A percentile compares a stretch with the other conserved stretches of the same genome.
These are phyloP conservation scores for Acanthamoeba culbertsoni DNA, from an alignment of 208 protist species.

Conservation along the genomic window DNA sequence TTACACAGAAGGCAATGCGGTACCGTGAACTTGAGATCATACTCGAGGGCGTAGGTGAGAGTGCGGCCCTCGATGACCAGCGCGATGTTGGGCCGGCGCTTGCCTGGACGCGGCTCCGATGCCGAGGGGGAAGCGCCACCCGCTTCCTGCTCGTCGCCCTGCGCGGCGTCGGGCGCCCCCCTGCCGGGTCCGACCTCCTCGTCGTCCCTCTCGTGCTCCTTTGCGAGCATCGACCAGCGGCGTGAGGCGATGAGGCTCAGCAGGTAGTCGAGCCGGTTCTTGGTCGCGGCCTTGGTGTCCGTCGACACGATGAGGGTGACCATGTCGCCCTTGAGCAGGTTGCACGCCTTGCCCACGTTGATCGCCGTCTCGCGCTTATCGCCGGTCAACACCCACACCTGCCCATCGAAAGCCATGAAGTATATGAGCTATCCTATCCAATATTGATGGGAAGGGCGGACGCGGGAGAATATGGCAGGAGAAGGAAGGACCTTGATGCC, in stretches of 20 bases:
- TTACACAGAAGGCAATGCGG: neutral
- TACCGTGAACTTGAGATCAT: slow-evolving; percentile 32
- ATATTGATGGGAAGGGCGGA: neutral
- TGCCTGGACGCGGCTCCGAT: neutral
- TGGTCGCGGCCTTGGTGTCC: neutral
- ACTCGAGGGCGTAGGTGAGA: slow-evolving; percentile 64
- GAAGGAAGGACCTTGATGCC: neutral
- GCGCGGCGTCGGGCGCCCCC: too few species aligned
- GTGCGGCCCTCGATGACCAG: slow-evolving; percentile 66
- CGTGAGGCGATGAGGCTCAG: neutral
- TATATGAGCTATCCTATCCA: neutral
- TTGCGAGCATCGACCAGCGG: neutral
- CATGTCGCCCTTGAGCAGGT: slow-evolving; percentile 69
- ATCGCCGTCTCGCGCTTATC: slow-evolving; percentile 98
- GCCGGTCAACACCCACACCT: slow-evolving; percentile 97
- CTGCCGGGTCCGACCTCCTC: too few species aligned
- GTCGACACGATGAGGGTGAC: neutral
- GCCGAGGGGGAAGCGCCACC: too few species aligned
- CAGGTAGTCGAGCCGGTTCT: neutral
- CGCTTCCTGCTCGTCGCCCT: too few species aligned
- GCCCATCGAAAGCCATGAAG: slow-evolving; percentile 79
- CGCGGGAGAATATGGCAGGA: neutral
- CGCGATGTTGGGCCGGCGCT: slow-evolving; percentile 14
- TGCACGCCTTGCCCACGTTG: slow-evolving; percentile 90
- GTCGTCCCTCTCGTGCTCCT: slow-evolving; percentile 11